A percentile compares a stretch with the other conserved stretches of the same genome.
Conservation (phyloP, 345 rosid genomes). For the Bruguiera parviflora region DNA sequence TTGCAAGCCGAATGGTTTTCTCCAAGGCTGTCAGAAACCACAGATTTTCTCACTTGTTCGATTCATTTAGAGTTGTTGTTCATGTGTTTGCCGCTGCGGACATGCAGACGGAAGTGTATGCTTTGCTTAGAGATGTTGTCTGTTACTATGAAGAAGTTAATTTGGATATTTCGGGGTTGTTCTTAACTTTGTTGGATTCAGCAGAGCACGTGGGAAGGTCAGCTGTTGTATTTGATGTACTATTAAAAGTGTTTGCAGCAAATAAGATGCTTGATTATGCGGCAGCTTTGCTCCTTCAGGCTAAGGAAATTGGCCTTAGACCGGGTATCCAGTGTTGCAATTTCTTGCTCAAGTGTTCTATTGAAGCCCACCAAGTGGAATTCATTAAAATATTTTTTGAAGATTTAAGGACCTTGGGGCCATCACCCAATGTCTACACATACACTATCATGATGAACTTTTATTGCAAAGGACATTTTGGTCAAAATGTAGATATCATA, state of each 20-base stretch:
- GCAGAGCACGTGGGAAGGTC: conserved; percentile 19
- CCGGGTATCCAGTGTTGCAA: conserved; percentile 42
- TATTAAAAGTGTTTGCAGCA: conserved; percentile 51
- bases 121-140: conserved; percentile 41
- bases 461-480: conserved; percentile 34
- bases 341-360: conserved; percentile 54
- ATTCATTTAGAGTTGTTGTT: conserved; percentile 30
- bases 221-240: conserved; percentile 26
- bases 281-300: conserved; percentile 26
- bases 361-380: conserved; percentile 33
- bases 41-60: conserved; percentile 30
- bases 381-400: conserved; percentile 29
- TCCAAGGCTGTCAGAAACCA: conserved; percentile 18
- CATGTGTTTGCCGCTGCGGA: conserved; percentile 34
- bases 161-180: conserved; percentile 33
- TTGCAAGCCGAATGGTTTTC: conserved; percentile 25
- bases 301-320: conserved; percentile 30
- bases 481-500: conserved; percentile 17
- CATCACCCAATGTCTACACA: conserved; percentile 45
- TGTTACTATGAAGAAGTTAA: conserved; percentile 24
- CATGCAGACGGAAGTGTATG: conserved; percentile 36
- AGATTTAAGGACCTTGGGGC: conserved; percentile 43
- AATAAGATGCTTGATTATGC: conserved; percentile 45
- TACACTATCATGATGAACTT: conserved; percentile 47
- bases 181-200: conserved; percentile 32